phyloP scores from a whole-genome alignment of 2,329 filamentous ascomycete genomes.

The Aspergillus phoenicis region DNA sequence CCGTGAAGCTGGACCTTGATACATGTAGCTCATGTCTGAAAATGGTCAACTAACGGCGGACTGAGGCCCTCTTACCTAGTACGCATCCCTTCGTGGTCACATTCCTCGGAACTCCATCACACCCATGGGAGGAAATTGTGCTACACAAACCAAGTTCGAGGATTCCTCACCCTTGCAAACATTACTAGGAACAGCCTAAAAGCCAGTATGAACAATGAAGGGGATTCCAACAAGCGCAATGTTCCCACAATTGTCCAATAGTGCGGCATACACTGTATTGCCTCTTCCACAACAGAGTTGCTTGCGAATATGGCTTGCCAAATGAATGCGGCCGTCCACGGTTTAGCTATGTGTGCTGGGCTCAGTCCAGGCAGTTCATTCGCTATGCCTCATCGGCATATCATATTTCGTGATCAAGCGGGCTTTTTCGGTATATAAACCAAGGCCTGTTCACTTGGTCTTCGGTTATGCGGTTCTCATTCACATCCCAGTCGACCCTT shows the following conservation, averaged over 20 bases:
- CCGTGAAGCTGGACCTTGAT: not conserved
- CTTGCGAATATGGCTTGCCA: not conserved
- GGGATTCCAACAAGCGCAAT: not conserved
- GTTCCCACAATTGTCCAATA: not conserved
- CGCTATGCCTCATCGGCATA: not conserved
- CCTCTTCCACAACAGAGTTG: not conserved
- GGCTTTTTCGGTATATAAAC: not conserved
- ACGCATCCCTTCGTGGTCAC: not conserved
- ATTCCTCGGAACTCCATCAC: not conserved
- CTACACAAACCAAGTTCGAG: no score
- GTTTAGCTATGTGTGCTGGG: not conserved
- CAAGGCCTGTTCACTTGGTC: not conserved
- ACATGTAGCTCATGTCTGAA: not conserved
- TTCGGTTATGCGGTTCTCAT: not conserved
- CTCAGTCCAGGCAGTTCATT: not conserved
- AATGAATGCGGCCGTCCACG: not conserved
- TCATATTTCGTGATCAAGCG: not conserved
- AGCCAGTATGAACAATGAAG: not conserved
- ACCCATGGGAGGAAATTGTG: not conserved
- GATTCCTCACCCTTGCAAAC: conserved; percentile 1
- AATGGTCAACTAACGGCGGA: not conserved
- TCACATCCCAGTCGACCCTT: not conserved
- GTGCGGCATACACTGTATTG: not conserved
- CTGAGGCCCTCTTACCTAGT: not conserved
- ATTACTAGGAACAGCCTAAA: not conserved